A percentile compares a stretch with the other conserved stretches of the same genome.
These are phyloP conservation scores for Tetraselmis chui DNA, from an alignment of 139 green algal species.

Conservation along the genomic window DNA sequence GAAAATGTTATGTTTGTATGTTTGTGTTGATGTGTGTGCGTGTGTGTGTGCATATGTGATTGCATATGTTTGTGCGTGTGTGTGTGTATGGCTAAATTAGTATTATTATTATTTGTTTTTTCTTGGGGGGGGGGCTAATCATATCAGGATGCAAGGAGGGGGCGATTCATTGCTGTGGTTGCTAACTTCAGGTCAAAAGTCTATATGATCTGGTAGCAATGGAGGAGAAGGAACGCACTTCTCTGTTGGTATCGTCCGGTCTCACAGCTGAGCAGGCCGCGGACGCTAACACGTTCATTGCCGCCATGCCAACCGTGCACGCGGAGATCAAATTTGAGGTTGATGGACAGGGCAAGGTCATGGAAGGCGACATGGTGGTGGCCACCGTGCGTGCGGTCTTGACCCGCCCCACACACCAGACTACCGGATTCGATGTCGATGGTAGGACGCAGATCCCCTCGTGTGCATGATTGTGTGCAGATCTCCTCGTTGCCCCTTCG, in stretches of 20 bases:
- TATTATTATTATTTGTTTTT: too few relatives aligned
- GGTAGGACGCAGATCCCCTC: too few relatives aligned
- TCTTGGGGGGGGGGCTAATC: too few relatives aligned
- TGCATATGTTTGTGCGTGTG: too few relatives aligned
- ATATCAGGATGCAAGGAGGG: too few relatives aligned
- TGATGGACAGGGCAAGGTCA: conserved; percentile 62
- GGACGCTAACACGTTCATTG: conserved; percentile 50
- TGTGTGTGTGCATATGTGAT: too few relatives aligned
- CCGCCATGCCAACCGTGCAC: conserved; percentile 39
- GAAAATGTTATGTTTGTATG: too few relatives aligned
- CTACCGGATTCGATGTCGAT: conserved; percentile 31
- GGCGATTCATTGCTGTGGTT: too few relatives aligned
- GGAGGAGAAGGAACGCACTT: conserved; percentile 19
- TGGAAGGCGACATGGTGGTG: conserved; percentile 59
- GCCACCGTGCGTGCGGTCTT: conserved; percentile 39
- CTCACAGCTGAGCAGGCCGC: conserved; percentile 37
- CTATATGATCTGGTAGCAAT: conserved; percentile 51
- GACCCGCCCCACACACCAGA: conserved; percentile 47
- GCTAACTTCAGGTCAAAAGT: neutral
- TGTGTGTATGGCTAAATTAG: too few relatives aligned
- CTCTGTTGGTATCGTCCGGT: conserved; percentile 31
- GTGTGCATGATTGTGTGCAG: too few relatives aligned
- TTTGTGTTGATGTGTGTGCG: too few relatives aligned
- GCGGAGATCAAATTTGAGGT: conserved; percentile 26
- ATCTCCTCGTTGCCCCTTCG: too few relatives aligned